phyloP scores from a whole-genome alignment of 2,329 filamentous ascomycete genomes.

The Pseudopithomyces chartarum region DNA sequence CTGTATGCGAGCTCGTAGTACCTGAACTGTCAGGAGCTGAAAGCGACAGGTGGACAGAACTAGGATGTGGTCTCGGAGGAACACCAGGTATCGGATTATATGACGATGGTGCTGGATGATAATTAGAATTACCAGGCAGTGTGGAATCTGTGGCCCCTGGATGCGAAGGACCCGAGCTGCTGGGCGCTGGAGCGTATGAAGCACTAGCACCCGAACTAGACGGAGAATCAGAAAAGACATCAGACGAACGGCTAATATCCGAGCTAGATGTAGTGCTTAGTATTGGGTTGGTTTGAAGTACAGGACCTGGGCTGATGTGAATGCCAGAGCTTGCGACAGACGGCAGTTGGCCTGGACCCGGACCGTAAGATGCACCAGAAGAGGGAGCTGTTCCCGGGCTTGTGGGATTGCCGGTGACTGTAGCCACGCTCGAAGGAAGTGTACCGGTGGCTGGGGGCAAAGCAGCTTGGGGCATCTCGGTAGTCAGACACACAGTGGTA shows the following conservation, averaged over 20 bases:
- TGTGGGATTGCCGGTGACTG: not conserved
- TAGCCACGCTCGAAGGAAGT: not conserved
- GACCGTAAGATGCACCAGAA: not conserved
- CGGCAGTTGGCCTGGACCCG: not conserved
- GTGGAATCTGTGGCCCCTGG: no score
- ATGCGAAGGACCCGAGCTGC: no score
- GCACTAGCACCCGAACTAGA: not conserved
- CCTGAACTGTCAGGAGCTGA: not conserved
- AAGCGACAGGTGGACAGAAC: not conserved
- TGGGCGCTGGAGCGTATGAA: not conserved
- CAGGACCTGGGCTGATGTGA: not conserved
- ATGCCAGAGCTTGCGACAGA: not conserved
- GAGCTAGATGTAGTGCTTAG: not conserved
- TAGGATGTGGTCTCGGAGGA: not conserved
- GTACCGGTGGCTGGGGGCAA: not conserved
- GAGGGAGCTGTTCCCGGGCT: not conserved
- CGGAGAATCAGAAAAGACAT: slow-evolving; percentile 3
- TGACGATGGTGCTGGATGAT: no score
- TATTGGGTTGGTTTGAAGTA: slow-evolving; percentile 1
- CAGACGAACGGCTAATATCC: not conserved
- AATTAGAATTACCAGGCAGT: not conserved
- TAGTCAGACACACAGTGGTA: slow-evolving; percentile 14
- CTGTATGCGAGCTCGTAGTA: not conserved
- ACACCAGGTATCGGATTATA: not conserved
- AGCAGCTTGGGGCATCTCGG: not conserved